Conservation (phyloP, 192 early-diverging fungal genomes). For the Coemansia sp. region DNA sequence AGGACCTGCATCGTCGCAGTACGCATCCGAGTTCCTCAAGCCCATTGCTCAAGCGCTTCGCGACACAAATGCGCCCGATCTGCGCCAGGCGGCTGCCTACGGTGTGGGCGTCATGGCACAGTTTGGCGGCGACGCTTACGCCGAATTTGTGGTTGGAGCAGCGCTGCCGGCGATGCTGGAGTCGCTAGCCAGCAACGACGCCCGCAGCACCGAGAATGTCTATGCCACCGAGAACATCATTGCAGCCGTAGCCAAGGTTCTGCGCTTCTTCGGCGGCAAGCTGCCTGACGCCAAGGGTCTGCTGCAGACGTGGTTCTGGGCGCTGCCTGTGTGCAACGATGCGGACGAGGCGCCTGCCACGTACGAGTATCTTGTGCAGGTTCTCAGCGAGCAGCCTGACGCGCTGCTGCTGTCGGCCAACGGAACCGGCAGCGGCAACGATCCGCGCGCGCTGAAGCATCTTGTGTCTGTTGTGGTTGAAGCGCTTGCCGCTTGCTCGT, state of each 20-base stretch:
- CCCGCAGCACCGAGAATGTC: conserved; percentile 74
- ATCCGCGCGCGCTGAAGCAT: conserved; percentile 26
- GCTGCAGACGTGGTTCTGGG: conserved; percentile 72
- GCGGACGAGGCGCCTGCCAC: conserved; percentile 80
- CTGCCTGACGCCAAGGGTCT: conserved; percentile 65
- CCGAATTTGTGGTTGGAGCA: conserved; percentile 64
- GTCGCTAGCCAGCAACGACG: conserved; percentile 62
- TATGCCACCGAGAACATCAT: conserved; percentile 93
- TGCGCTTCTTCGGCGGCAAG: conserved; percentile 60
- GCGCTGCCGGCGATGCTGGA: conserved; percentile 79
- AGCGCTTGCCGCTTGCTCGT: conserved; percentile 32
- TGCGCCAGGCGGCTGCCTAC: conserved; percentile 94
- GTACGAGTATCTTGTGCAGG: conserved; percentile 76
- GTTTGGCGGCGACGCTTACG: conserved; percentile 83
- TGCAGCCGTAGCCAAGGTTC: conserved; percentile 89
- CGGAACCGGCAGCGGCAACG: conserved; percentile 5
- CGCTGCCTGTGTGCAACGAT: conserved; percentile 85
- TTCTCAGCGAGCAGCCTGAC: conserved; percentile 56
- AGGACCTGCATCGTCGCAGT: conserved; percentile 69
- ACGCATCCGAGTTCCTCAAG: conserved; percentile 59
- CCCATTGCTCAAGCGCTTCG: conserved; percentile 40
- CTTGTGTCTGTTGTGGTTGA: conserved; percentile 42
- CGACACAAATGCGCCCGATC: conserved; percentile 56
- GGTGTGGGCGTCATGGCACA: conserved; percentile 91
- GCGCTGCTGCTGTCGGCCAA: conserved; percentile 20